These are phyloP conservation scores for Gomphus sp. DNA, from an alignment of 1,284 basidiomycete species.

Conservation along the genomic window DNA sequence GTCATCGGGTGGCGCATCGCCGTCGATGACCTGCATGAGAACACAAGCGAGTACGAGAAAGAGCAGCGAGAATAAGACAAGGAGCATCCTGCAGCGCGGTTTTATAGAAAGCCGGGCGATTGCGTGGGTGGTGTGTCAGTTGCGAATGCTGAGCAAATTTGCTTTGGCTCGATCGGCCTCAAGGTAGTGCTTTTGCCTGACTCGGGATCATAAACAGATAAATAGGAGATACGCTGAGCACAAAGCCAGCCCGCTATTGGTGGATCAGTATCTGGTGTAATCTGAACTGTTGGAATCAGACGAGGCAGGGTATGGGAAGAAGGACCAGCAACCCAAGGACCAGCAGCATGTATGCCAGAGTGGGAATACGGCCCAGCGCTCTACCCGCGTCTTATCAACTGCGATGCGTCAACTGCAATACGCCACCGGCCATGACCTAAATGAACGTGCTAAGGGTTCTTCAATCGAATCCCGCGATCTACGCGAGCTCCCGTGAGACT, in stretches of 20 bases:
- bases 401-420: neutral
- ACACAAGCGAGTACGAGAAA: neutral
- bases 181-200: neutral
- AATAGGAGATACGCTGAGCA: neutral
- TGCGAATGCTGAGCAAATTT: neutral
- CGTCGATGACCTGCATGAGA: conserved; percentile 1
- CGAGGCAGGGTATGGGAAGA: neutral
- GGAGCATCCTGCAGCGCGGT: neutral
- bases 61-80: neutral
- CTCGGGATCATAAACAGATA: conserved; percentile 1
- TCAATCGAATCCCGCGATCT: neutral
- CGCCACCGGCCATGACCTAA: neutral
- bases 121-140: neutral
- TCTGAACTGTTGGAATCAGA: neutral
- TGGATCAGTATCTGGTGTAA: neutral
- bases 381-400: neutral
- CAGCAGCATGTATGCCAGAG: neutral
- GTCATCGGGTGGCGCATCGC: neutral
- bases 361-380: neutral
- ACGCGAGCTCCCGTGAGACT: neutral
- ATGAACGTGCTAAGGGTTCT: neutral
- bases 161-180: neutral
- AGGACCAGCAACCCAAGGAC: neutral
- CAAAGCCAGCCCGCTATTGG: neutral
- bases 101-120: neutral